These are phyloP conservation scores for Chalaropsis thielavioides DNA, from an alignment of 2,329 filamentous ascomycete species.

Conservation along the genomic window DNA sequence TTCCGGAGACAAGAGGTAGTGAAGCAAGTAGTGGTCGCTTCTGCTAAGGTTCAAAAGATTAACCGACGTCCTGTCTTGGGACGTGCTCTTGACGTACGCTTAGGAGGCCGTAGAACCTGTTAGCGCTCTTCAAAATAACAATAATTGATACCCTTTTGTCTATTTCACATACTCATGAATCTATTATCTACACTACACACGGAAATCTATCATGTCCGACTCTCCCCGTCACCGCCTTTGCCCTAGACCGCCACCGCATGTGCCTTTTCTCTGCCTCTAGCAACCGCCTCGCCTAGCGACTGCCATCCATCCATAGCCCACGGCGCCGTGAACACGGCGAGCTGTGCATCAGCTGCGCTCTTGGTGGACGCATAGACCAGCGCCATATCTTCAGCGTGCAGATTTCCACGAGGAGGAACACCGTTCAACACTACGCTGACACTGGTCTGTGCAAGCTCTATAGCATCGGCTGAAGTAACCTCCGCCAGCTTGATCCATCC, in stretches of 20 bases:
- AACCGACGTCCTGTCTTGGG: background rate
- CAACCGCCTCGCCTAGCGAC: constrained; percentile 32
- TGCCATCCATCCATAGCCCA: constrained; percentile 58
- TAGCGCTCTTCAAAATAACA: background rate
- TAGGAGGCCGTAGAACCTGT: background rate
- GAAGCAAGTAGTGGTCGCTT: background rate
- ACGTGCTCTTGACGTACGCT: background rate
- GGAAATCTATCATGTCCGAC: background rate
- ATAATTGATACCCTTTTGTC: background rate
- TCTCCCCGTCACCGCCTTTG: background rate
- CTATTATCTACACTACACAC: background rate
- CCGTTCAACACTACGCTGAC: constrained; percentile 50
- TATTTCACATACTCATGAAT: background rate
- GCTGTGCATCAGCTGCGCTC: constrained; percentile 57
- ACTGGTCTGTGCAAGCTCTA: constrained; percentile 59
- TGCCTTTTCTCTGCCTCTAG: background rate
- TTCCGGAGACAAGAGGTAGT: constrained; percentile 21
- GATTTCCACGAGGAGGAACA: constrained; percentile 54
- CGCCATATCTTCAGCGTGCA: constrained; percentile 56
- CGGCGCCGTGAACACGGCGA: constrained; percentile 64
- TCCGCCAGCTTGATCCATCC: constrained; percentile 68
- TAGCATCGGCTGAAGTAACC: constrained; percentile 38
- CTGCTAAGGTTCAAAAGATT: background rate
- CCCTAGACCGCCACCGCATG: background rate
- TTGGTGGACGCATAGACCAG: constrained; percentile 61